Evolutionary conservation across 345 rosid species (phyloP).

Genomic region (Heritiera littoralis): DNA sequence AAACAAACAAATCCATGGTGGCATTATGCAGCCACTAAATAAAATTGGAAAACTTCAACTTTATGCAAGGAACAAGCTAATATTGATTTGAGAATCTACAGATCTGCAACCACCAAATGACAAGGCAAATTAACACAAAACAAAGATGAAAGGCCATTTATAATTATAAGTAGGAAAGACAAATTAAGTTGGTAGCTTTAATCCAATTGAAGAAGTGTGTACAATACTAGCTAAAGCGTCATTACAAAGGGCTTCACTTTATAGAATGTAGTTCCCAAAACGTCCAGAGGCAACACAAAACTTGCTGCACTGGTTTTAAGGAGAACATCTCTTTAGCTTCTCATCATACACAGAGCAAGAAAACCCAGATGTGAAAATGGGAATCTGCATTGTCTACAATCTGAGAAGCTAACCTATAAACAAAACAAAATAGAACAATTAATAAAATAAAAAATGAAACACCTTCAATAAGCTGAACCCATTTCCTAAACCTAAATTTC

Average conservation of each 20-base stretch:
- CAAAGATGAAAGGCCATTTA: background rate
- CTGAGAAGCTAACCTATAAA: constrained; percentile 24
- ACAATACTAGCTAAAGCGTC: background rate
- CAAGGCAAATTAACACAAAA: background rate
- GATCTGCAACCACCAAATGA: background rate
- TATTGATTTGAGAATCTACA: background rate
- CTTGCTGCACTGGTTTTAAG: constrained; percentile 57
- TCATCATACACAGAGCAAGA: constrained; percentile 27
- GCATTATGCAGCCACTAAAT: background rate
- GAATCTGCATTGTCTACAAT: constrained; percentile 8
- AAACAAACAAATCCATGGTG: background rate
- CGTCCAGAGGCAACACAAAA: constrained; percentile 59
- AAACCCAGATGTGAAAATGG: background rate
- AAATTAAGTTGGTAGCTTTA: background rate
- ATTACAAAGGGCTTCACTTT: background rate
- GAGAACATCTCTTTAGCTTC: constrained; percentile 63
- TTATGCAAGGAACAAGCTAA: background rate
- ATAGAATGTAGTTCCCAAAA: constrained; percentile 66
- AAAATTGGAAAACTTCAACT: background rate
- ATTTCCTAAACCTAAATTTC: background rate
- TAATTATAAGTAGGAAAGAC: background rate
- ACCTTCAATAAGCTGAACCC: background rate
- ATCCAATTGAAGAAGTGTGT: background rate
- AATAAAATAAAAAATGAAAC: background rate
- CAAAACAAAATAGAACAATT: constrained; percentile 10